Conservation (phyloP, 129 eudicot species). For the Apium graveolens region DNA sequence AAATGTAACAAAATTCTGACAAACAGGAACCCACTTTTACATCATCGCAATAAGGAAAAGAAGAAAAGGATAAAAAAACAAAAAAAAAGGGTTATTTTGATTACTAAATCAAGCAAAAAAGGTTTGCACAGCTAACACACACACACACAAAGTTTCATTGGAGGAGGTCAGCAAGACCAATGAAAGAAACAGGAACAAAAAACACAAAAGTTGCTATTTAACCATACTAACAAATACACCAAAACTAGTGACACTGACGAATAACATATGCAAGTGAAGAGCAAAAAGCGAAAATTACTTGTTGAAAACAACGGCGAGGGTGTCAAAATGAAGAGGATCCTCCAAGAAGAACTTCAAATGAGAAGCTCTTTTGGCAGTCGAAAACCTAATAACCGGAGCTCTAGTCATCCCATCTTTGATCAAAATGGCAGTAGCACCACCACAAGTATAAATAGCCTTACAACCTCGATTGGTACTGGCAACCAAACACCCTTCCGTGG, state of each 20-base stretch:
- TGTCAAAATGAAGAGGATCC: constrained; percentile 51
- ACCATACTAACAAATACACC: background rate
- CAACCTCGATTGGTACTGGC: constrained; percentile 66
- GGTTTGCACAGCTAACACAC: too few species aligned
- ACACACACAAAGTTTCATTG: too few species aligned
- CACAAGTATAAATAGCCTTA: constrained; percentile 48
- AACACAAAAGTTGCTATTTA: too few species aligned
- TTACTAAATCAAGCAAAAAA: too few species aligned
- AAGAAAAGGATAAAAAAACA: too few species aligned
- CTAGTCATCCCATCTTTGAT: constrained; percentile 60
- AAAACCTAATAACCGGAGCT: constrained; percentile 68
- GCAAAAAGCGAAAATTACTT: constrained; percentile 18
- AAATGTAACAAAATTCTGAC: too few species aligned
- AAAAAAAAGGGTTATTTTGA: too few species aligned
- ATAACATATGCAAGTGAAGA: too few species aligned
- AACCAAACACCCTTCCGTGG: constrained; percentile 70
- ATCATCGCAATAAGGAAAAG: too few species aligned
- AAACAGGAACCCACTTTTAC: too few species aligned
- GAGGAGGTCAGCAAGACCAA: too few species aligned
- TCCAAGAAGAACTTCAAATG: constrained; percentile 59
- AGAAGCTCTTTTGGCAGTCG: constrained; percentile 51
- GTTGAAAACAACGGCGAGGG: constrained; percentile 44
- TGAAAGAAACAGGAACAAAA: too few species aligned
- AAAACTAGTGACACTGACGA: background rate
- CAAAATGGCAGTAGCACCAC: constrained; percentile 52